phyloP scores from a whole-genome alignment of 257 asterid genomes.

The Solanum virginianum region DNA sequence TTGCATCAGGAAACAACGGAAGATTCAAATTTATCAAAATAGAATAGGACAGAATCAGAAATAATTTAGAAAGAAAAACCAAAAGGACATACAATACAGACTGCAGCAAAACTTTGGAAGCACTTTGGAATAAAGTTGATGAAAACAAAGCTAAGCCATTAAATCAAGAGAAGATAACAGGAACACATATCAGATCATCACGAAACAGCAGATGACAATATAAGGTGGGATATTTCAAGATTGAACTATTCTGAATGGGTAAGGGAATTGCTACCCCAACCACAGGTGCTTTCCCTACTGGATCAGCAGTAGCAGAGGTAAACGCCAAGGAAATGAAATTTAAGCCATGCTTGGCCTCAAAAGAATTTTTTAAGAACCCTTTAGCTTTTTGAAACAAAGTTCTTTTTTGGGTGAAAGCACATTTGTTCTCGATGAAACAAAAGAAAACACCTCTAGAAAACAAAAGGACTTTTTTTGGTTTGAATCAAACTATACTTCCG shows the following conservation, averaged over 20 bases:
- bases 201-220: neutral
- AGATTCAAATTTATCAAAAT: neutral
- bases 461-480: neutral
- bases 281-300: neutral
- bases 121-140: neutral
- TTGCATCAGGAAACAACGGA: neutral
- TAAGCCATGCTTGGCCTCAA: neutral
- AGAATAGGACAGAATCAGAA: neutral
- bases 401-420: neutral
- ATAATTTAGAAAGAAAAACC: neutral
- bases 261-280: neutral
- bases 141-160: neutral
- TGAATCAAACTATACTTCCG: neutral
- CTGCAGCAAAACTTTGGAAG: neutral
- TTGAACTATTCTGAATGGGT: neutral
- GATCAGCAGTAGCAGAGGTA: neutral
- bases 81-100: neutral
- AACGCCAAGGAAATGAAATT: neutral
- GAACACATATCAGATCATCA: neutral
- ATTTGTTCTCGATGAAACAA: neutral
- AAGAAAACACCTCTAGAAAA: neutral
- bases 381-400: neutral
- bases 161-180: neutral
- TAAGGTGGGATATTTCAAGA: neutral
- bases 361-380: neutral